Evolutionary conservation across 2,329 filamentous ascomycete genomes (phyloP), one percentile per base, ranked within the genome.

Genomic region (Neonectria hederae): DNA sequence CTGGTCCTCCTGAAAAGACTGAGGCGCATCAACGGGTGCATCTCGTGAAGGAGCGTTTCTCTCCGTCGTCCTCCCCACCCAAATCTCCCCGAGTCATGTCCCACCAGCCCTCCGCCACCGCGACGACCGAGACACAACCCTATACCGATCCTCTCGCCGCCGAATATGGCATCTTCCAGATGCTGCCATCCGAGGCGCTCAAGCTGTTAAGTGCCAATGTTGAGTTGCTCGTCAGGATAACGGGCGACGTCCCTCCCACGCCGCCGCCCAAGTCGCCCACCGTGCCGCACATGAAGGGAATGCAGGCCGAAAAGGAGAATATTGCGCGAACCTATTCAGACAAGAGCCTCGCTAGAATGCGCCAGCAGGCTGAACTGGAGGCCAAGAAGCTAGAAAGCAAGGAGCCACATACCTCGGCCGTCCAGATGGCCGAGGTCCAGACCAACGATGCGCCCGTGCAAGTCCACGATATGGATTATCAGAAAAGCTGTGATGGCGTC

Each of bases 211-310:
- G 90, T 69, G 84, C 88, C 42, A 88, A 88, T 62, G 83, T 94
- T 65, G 91, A 94, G 72, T 84, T 88, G 4, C 84, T 96, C 55
- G 90, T 93, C 28, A 86, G 86, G 67, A 83, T 90, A 63, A 92
- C 91, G 2, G 91, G 92, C 74, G 92, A 97, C 74, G 84, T 96
- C 13, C 92, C 92, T 22, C 91, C 91, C 17, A 96, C 90, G n/a
- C 92, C 91, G 59, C 90, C 91, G 5, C 86, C 90, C 2, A 85
- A 84, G 57, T 85, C 84, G 24, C 87, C 87, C 0, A 85, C 84
- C 2, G 86, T 89, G n/a, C 89, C 90, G 22, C 89, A 89, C 74
- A 88, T 90, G 86, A 83, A 83, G 65, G 86, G 83, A 30, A 86
- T 90, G 82, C 85, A 88, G 72, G 83, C 82, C 24, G 88, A 90